These are phyloP conservation scores for Trichoderma koningiopsis DNA, from an alignment of 2,329 filamentous ascomycete species.

Conservation along the genomic window DNA sequence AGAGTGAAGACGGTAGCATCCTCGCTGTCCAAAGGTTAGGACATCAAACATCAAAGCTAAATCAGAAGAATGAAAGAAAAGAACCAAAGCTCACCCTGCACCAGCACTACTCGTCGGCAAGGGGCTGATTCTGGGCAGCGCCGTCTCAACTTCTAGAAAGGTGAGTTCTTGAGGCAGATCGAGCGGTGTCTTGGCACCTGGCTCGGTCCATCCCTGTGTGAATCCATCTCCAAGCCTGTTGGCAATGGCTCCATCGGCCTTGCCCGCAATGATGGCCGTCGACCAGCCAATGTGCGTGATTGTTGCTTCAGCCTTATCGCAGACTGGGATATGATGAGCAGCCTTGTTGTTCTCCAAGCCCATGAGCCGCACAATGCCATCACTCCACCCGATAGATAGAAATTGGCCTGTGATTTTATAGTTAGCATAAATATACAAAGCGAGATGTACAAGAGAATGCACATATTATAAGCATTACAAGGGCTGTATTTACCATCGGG, in stretches of 20 bases:
- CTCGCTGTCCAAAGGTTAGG: constrained; percentile 40
- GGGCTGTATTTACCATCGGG: constrained; percentile 57
- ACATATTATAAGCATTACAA: not conserved
- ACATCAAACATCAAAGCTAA: not conserved
- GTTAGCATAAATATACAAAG: not conserved
- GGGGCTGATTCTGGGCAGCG: constrained; percentile 74
- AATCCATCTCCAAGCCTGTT: constrained; percentile 28
- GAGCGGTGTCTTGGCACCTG: constrained; percentile 32
- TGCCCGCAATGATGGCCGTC: constrained; percentile 46
- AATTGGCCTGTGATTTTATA: constrained; percentile 60
- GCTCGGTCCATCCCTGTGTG: constrained; percentile 15
- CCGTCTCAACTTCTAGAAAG: constrained; percentile 73
- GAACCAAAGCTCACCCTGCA: constrained; percentile 53
- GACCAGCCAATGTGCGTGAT: constrained; percentile 60
- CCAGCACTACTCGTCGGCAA: constrained; percentile 64
- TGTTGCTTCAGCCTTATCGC: constrained; percentile 44
- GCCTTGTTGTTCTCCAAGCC: constrained; percentile 80
- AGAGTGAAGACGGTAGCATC: constrained; percentile 69
- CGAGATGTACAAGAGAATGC: not conserved
- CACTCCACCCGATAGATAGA: constrained; percentile 81
- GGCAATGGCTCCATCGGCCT: constrained; percentile 28
- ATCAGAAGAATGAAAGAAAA: not conserved
- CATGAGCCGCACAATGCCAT: constrained; percentile 75
- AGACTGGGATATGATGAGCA: constrained; percentile 68
- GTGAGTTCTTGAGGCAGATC: constrained; percentile 74